Evolutionary conservation across 73 alveolate genomes (phyloP), one percentile per base, ranked within the genome.

Genomic region (Paraurostyla sp.): DNA sequence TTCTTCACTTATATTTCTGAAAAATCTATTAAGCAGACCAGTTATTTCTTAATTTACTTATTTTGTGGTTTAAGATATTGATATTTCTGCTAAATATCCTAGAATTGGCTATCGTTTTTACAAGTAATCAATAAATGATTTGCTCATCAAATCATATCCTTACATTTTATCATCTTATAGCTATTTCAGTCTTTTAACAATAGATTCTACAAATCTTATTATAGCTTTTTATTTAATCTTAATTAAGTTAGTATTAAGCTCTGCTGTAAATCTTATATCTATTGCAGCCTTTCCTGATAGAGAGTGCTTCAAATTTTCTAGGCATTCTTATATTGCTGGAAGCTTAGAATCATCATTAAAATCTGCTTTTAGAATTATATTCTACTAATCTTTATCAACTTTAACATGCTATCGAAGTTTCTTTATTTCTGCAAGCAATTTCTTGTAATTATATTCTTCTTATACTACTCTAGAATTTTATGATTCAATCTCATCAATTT

Each of bases 401-500:
- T 73, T 73, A 25, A 73, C 46, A 71, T 73, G 71, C 6, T 13
- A 11, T 9, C 16, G 23, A 9, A 73, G 49, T 22, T 73, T 9
- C 51, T 73, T 73, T 3, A 73, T 3, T 35, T 73, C 87, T 43
- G 68, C 69, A 73, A 11, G 9, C 18, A 73, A 50, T 33, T 50
- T 73, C 38, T 48, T 45, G 42, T 73, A 73, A 45, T 73, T 73
- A 18, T 73, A 30, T 30, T 73, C 87, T 27, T 73, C 87, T 45
- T 73, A 35, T 6, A 73, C 71, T 16, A 73, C 87, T 50, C 87
- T 40, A 2, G 71, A 45, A 45, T 73, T 73, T 48, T 73, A 46
- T 22, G 87, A 73, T 30, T 73, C 87, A 27, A 73, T 73, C 32
- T 73, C 87, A 73, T 73, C 87, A 4, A 73, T 50, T 27, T 73